Conservation (phyloP, 371 early-diverging fungal species). For the Circinella umbellata region DNA sequence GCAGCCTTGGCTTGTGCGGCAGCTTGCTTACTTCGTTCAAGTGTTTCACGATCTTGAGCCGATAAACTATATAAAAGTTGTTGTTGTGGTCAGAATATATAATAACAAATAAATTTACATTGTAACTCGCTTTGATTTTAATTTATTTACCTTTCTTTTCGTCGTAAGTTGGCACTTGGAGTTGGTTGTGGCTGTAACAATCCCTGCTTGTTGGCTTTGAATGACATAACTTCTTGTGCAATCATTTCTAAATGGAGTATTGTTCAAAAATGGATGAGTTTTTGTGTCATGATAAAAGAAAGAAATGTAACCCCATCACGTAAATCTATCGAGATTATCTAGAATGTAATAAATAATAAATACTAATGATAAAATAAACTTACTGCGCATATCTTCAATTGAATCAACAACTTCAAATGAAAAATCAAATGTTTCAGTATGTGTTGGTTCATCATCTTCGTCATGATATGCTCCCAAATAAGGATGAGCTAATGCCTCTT, state of each 20-base stretch:
- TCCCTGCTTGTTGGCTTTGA: slow-evolving; percentile 51
- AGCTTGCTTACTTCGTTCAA: slow-evolving; percentile 46
- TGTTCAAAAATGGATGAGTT: neutral
- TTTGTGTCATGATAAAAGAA: neutral
- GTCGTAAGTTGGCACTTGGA: slow-evolving; percentile 40
- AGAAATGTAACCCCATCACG: too few species aligned
- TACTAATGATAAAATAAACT: slow-evolving; percentile 17
- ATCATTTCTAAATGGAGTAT: slow-evolving; percentile 69
- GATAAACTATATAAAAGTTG: slow-evolving; percentile 34
- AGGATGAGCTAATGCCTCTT: slow-evolving; percentile 83
- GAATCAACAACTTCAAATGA: slow-evolving; percentile 88
- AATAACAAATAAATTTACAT: too few species aligned
- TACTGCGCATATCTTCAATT: slow-evolving; percentile 89
- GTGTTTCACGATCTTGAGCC: slow-evolving; percentile 53
- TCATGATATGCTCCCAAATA: slow-evolving; percentile 82
- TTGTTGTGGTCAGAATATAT: too few species aligned
- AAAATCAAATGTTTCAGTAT: slow-evolving; percentile 84
- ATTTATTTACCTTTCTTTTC: slow-evolving; percentile 46
- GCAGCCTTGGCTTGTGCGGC: slow-evolving; percentile 36
- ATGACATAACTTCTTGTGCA: slow-evolving; percentile 84
- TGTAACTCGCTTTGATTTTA: too few species aligned
- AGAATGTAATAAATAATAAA: too few species aligned
- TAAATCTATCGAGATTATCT: too few species aligned
- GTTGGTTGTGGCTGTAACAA: slow-evolving; percentile 27
- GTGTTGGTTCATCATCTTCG: slow-evolving; percentile 77